Base-by-base conservation (phyloP, 768 basidiomycete species). In the Kockovaella imperatae region DNA sequence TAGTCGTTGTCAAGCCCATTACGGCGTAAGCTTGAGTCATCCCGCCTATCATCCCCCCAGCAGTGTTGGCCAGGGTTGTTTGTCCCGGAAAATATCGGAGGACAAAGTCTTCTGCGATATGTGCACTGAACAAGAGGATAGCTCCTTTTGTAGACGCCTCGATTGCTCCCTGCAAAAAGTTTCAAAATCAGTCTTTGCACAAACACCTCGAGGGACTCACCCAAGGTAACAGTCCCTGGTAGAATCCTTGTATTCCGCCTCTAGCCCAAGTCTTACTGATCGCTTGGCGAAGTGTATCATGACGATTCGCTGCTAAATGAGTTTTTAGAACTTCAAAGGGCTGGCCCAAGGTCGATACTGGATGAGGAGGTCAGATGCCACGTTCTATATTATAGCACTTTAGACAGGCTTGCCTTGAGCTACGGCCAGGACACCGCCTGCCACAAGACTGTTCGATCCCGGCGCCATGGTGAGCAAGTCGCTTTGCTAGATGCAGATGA, bases 281-380 rank as follows among this genome's bases (percentile, higher is more conserved):
- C n/a, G 38, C 38, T 13, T 3, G 2, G 23, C 38, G 38, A 23
- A 40, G 23, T 3, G 13, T 40, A 21, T 40, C 38, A 20, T 20
- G 13, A 3, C 38, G 13, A 20, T 40, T 40, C 14, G 38, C 38
- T 2, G 38, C 38, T 14, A 40, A 13, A 4, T 40, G 38, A 3
- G 38, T 40, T 21, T 40, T 40, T 15, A 40, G 38, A 21, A 40
- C 38, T 21, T 40, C 38, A 21, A 40, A 40, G 5, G 38, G 38
- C 21, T 40, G 38, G 3, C 38, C 38, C 13, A 40, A 20, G 23
- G 38, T 40, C n/a, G n/a, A 17, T 1, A 40, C 38, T 40, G 21
- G 5, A 13, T n/a, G 20, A 20, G 5, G 4, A n/a, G 21, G 13
- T 3, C n/a, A 21, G 3, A n/a, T 13, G 14, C n/a, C 21, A 20